phyloP scores from a whole-genome alignment of 1,284 basidiomycete species.

The Naganishia sp. region DNA sequence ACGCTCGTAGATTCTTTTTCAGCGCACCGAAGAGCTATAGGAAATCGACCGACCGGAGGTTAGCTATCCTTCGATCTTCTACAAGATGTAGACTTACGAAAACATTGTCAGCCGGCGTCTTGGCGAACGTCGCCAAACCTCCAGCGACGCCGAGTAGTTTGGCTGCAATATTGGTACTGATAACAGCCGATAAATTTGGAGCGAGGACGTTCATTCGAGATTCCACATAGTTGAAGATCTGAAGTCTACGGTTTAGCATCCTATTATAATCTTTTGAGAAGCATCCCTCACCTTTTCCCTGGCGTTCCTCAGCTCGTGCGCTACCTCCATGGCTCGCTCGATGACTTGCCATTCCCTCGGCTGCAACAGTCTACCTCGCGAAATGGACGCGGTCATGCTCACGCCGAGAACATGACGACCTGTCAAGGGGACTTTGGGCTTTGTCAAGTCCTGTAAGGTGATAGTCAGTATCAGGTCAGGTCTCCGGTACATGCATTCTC shows the following conservation, averaged over 20 bases:
- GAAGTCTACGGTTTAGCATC: conserved; percentile 8
- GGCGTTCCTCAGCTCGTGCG: conserved; percentile 81
- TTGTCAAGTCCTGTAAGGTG: conserved; percentile 68
- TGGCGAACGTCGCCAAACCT: conserved; percentile 82
- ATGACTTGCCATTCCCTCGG: conserved; percentile 77
- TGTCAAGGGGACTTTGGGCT: conserved; percentile 74
- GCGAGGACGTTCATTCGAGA: conserved; percentile 97
- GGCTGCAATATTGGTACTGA: conserved; percentile 96
- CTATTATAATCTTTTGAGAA: not conserved
- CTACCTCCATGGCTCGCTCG: conserved; percentile 80
- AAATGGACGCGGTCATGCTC: conserved; percentile 90
- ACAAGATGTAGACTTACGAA: conserved; percentile 62
- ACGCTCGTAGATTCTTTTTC: conserved; percentile 79
- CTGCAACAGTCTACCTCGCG: conserved; percentile 72
- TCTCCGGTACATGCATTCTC: conserved; percentile 25
- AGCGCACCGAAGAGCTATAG: conserved; percentile 85
- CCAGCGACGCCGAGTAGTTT: conserved; percentile 97
- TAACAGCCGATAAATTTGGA: conserved; percentile 95
- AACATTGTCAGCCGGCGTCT: conserved; percentile 95
- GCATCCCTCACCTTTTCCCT: conserved; percentile 70
- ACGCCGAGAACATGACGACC: conserved; percentile 92
- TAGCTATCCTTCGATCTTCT: not conserved
- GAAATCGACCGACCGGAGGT: not conserved
- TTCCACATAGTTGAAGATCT: conserved; percentile 98
- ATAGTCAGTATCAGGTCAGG: not conserved